Evolutionary conservation across 768 basidiomycete species (phyloP), one percentile per base, ranked within the genome.

Genomic region (Termitomyces eurrhizus): DNA sequence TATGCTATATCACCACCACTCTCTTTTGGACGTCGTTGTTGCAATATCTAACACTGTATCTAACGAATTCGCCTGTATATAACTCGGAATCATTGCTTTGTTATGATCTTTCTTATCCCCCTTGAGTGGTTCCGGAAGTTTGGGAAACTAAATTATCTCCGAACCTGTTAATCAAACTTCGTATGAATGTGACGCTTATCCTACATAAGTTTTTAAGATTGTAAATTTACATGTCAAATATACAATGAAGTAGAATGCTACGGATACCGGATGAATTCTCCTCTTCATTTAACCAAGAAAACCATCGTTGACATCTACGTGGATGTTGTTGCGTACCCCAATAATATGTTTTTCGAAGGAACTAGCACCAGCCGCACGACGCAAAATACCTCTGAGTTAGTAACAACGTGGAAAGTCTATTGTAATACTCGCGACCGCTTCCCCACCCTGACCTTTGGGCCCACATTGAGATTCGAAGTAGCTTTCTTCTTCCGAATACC

Each of bases 401-500:
- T 12, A 7, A 52, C 11, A 21, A 36, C 12, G 9, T 48, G 8
- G 7, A 45, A 13, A 39, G 45, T 24, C 21, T 61, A 63, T 52
- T 56, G 52, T 21, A 59, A n/a, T 29, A 35, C 45, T 59, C 61
- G 60, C 35, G 64, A 57, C 48, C 59, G 60, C 60, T 61, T 67
- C 16, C 66, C 59, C n/a, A 63, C 49, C 33, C 62, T 68, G 41
- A 60, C 62, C 59, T 73, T 73, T 16, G 67, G 62, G 33, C 64
- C 66, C 39, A 65, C 64, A 56, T 68, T 65, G 36, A 59, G 56
- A 64, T 57, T 59, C 60, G 51, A 16, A n/a, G 48, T 7, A 45
- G 56, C 61, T 62, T 78, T 81, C 69, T 79, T 82, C 71, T 79
- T 83, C 54, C 86, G 79, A 80, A 87, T 83, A 11, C 89, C 89